Base-by-base conservation (phyloP, 331 rosid genomes). In the Spiraea crenata region DNA sequence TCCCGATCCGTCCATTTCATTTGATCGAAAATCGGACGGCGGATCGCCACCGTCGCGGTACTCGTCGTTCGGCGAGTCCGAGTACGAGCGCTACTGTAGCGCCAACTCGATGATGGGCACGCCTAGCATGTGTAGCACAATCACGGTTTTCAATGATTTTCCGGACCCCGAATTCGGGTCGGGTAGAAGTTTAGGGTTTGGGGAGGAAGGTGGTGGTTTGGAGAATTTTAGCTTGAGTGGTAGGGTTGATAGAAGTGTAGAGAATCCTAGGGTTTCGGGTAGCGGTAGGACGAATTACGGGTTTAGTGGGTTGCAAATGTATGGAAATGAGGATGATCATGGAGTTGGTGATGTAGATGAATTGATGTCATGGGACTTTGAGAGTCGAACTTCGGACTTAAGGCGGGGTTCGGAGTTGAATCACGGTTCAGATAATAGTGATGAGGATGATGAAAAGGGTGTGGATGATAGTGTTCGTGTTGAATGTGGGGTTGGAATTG, bases 61-160 rank as follows among this genome's bases (percentile, higher is more conserved):
- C 77, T 90, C 96, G 8, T 88, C 98, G 38, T 86, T 82, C 67
- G 95, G 82, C 19, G 97, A 87, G 31, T 89, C 97, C 63, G 99
- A 91, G 82, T 87, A 86, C 66, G 97, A 93, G 39, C 87, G 95
- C 11, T 93, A 93, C 61, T 83, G 95, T 64, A 93, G 99, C 82
- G 91, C 97, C 34, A 91, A 88, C 80, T 93, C 99, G 37, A 75
- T 58, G 5, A 83, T 91, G 91, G 97, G 91, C 9, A 91, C 97
- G 45, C 97, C 97, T 2, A 89, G 96, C 77, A 70, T 85, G 74
- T 78, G 89, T 52, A 91, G 99, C 79, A 65, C 95, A 37, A 48
- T 91, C 72, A 89, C 95, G 8, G 76, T 78, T 17, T 93, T 79
- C 65, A 84, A 89, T 55, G 95, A 93, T 58, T 85, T 78, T 61